Evolutionary conservation across 257 asterid species (phyloP).

Genomic region (Vinca minor): DNA sequence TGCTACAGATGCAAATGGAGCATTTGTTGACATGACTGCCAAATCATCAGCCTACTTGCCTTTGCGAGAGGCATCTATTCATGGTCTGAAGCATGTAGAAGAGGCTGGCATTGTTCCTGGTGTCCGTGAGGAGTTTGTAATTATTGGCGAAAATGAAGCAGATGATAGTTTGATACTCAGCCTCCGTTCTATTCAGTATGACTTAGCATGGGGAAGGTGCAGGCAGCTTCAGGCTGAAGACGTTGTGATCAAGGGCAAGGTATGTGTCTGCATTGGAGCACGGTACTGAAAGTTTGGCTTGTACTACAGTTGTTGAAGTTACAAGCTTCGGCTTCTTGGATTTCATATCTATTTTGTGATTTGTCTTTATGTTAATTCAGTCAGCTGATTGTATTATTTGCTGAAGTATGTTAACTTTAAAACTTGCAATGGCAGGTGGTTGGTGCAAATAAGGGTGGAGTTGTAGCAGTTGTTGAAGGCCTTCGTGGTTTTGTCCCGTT

Average conservation of each 20-base stretch:
- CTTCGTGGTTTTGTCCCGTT: slow-evolving; percentile 93
- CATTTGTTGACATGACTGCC: slow-evolving; percentile 86
- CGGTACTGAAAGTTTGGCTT: neutral
- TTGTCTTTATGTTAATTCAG: too few species aligned
- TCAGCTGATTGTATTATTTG: neutral
- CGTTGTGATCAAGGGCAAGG: slow-evolving; percentile 90
- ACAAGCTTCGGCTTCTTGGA: too few species aligned
- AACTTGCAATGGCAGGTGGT: slow-evolving; percentile 57
- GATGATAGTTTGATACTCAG: slow-evolving; percentile 93
- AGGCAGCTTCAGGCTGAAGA: slow-evolving; percentile 98
- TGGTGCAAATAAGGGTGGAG: slow-evolving; percentile 97
- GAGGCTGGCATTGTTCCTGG: slow-evolving; percentile 92
- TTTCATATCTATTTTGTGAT: too few species aligned
- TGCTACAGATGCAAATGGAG: slow-evolving; percentile 65
- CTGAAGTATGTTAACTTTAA: neutral
- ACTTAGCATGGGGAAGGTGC: slow-evolving; percentile 94
- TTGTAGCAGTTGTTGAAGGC: slow-evolving; percentile 82
- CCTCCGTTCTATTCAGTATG: slow-evolving; percentile 68
- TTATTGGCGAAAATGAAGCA: slow-evolving; percentile 62
- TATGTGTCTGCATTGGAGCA: slow-evolving; percentile 19
- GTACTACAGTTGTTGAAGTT: too few species aligned
- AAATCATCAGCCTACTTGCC: slow-evolving; percentile 92
- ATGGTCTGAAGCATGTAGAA: slow-evolving; percentile 53
- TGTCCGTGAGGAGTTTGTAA: slow-evolving; percentile 64
- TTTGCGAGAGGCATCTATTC: slow-evolving; percentile 72